Evolutionary conservation across 208 protist species (phyloP).

Genomic region (Leishmania arabica): DNA sequence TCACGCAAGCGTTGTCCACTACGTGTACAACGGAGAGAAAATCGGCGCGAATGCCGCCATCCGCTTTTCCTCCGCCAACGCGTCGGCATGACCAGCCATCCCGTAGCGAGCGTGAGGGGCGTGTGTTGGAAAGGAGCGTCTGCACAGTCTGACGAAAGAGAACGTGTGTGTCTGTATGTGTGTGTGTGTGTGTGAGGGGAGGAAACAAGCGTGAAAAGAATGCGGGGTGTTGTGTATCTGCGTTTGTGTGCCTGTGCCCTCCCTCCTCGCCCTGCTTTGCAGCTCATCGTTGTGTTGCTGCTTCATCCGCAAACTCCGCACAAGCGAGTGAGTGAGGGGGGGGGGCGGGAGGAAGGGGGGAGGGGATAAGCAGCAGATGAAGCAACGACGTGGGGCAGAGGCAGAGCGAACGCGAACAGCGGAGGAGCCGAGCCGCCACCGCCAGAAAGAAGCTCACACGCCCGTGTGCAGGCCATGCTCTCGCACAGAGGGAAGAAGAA

Average conservation of each 20-base stretch:
- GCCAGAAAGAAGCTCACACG: too few species aligned
- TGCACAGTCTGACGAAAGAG: not conserved
- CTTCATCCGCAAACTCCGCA: not conserved
- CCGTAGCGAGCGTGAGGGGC: not conserved
- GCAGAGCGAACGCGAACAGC: not conserved
- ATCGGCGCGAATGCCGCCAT: too few species aligned
- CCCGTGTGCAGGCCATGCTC: too few species aligned
- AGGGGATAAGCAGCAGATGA: not conserved
- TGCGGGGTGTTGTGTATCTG: not conserved
- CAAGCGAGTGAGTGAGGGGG: not conserved
- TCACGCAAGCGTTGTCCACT: not conserved
- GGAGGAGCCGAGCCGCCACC: not conserved
- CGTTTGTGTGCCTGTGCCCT: not conserved
- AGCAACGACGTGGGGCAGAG: conserved; percentile 3
- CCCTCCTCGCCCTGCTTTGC: not conserved
- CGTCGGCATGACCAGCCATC: not conserved
- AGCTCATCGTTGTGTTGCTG: too few species aligned
- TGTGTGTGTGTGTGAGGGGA: not conserved
- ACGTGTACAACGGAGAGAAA: not conserved
- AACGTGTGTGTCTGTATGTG: not conserved
- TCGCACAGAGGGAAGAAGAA: too few species aligned
- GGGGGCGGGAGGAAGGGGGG: too few species aligned
- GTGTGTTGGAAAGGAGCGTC: not conserved
- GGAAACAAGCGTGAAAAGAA: not conserved
- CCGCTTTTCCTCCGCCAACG: not conserved